Evolutionary conservation across 768 basidiomycete genomes (phyloP).

Genomic region (Hydnomerulius pinastri): DNA sequence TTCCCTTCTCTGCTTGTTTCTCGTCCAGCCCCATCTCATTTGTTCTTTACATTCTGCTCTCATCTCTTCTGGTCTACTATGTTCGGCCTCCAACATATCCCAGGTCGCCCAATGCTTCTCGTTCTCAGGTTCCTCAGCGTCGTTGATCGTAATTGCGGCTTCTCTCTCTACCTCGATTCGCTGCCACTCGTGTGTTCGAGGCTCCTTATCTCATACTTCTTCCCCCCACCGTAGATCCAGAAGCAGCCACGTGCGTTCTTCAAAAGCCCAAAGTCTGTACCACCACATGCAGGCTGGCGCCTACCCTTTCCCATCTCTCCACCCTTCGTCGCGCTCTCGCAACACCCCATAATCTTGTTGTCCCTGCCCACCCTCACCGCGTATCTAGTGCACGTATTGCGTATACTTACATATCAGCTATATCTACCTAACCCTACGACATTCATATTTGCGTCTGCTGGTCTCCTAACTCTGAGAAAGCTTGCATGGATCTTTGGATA

Average conservation of each 20-base stretch:
- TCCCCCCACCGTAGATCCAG: not conserved
- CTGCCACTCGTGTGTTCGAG: not conserved
- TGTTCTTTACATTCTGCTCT: conserved; percentile 11
- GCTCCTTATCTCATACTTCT: not conserved
- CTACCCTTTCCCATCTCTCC: not conserved
- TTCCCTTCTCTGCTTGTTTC: conserved; percentile 4
- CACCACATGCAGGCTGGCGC: conserved; percentile 7
- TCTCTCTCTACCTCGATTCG: not conserved
- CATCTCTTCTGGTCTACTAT: conserved; percentile 9
- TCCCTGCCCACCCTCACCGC: not conserved
- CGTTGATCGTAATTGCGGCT: conserved; percentile 4
- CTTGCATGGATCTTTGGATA: no score
- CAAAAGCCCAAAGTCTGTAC: conserved; percentile 11
- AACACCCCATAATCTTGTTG: not conserved
- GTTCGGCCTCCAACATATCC: conserved; percentile 36
- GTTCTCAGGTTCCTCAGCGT: conserved; percentile 10
- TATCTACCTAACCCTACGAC: conserved; percentile 1
- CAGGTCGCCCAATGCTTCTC: conserved; percentile 23
- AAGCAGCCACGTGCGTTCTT: not conserved
- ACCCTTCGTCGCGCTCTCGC: not conserved
- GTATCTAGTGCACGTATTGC: conserved; percentile 1
- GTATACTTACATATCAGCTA: conserved; percentile 12
- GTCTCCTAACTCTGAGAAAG: no score
- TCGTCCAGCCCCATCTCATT: conserved; percentile 3
- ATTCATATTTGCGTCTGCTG: not conserved